Evolutionary conservation across 2,329 filamentous ascomycete genomes (phyloP), one percentile per base, ranked within the genome.

Genomic region (Leptodontidium sp.): DNA sequence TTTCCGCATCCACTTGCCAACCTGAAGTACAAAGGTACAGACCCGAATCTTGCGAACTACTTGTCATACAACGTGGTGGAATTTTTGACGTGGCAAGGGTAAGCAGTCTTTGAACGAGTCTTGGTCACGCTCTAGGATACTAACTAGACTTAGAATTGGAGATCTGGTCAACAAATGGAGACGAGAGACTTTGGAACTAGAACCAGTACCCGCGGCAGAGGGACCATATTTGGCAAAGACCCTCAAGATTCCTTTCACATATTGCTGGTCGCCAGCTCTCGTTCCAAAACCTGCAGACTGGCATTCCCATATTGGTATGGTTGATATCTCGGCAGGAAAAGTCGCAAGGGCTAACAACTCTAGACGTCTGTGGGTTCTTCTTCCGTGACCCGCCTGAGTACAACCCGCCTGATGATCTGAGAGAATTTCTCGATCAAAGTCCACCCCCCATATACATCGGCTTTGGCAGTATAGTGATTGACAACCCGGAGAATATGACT

Each of bases 111-210:
- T 17, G 43, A 45, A 45, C 17, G 43, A 17, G 5, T 45, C 3
- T 45, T 4, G 21, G 21, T 45, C 43, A 14, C 5, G 43, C 43
- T 3, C 5, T 17, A 14, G 17, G 43, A 12, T 7, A 45, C 12
- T 12, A 4, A 12, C 12, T 14, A 45, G 11, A 14, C 73, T 73
- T 57, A 79, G 80, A 0, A 70, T 85, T 0, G 82, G 82, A 4
- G 81, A 83, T 72, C 74, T 85, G 29, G 82, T 85, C 62, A 85
- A 86, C 69, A 65, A 70, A 8, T 85, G 75, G 65, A 24, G 50
- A 53, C 72, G 82, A n/a, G 63, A 73, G 73, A 75, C 76, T 0
- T 75, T 85, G 6, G 80, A 79, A 61, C 71, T 86, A 17, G 81
- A 82, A 21, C 29, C 6, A 32, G 74, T 84, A 0, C 75, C 78